Base-by-base conservation (phyloP, 305 asterid species). In the Fraxinus baroniana region DNA sequence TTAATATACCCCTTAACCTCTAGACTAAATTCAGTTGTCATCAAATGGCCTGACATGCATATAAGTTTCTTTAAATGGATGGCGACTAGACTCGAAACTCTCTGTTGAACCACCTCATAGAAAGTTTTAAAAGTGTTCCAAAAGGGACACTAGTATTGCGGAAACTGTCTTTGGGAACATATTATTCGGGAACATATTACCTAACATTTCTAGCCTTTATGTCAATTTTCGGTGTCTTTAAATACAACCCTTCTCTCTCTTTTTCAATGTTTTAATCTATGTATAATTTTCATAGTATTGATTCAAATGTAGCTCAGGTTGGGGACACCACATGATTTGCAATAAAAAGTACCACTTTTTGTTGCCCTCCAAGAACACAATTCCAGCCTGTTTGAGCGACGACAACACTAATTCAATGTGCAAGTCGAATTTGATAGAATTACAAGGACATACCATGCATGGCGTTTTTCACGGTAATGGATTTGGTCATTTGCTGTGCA, bases 381-480 rank as follows among this genome's bases (percentile, higher is more conserved):
- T 81, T 26, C 66, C 82, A 73, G 84, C 89, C 44, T 86, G 90
- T 78, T 41, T 84, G 77, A 87, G 84, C 76, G 66, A 7, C 30
- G 74, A 17, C 37, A 37, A 36, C 83, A 4, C 8, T 22, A 3
- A 52, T 32, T 35, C 28, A 32, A 17, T 62, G 26, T 79, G 89
- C 64, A 90, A 91, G 90, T 86, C 93, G 24, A 90, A 86, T 82
- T 85, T 89, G 88, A 85, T 92, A 71, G 97, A 91, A 75, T 80
- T 93, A 87, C 87, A 88, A 80, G 93, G 92, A 68, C 98, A 94
- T 73, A 86, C 86, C 79, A 80, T 96, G 88, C 98, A 96, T 82
- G 99, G 97, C 7, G 98, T 96, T 74, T 92, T 96, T 80, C 99
- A 96, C 87, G 88, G 97, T 76, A 94, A 96, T 39, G 99, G 99